phyloP scores from a whole-genome alignment of 768 basidiomycete genomes.

The Leccinum uliginosum region DNA sequence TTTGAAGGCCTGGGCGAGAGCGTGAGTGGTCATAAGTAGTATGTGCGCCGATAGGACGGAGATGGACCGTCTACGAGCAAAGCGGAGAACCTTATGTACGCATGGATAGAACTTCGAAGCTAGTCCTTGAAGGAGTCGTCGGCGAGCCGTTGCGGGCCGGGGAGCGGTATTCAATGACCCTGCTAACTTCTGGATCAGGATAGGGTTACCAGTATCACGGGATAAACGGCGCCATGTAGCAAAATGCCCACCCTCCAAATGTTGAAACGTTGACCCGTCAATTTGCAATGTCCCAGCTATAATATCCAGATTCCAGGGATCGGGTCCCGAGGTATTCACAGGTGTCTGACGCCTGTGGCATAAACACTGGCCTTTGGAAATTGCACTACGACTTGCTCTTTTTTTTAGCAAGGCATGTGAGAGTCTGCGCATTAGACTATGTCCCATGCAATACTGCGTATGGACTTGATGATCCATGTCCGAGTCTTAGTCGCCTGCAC shows the following conservation, averaged over 20 bases:
- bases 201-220: background rate
- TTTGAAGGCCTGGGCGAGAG: constrained; percentile 50
- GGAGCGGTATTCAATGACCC: background rate
- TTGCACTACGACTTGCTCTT: no score
- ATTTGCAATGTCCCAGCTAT: background rate
- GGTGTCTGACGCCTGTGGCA: background rate
- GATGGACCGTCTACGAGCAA: background rate
- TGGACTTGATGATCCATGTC: no score
- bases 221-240: background rate
- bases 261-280: background rate
- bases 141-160: background rate
- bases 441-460: no score
- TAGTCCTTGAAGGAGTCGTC: constrained; percentile 3
- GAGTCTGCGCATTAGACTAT: no score
- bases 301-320: background rate
- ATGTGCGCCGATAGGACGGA: background rate
- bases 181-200: background rate
- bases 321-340: background rate
- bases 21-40: constrained; percentile 45
- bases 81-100: background rate
- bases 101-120: background rate
- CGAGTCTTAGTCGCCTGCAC: no score
- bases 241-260: background rate
- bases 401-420: no score
- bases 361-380: background rate